phyloP scores from a whole-genome alignment of 2,329 filamentous ascomycete genomes.

The Ophiostoma pallidulum region DNA sequence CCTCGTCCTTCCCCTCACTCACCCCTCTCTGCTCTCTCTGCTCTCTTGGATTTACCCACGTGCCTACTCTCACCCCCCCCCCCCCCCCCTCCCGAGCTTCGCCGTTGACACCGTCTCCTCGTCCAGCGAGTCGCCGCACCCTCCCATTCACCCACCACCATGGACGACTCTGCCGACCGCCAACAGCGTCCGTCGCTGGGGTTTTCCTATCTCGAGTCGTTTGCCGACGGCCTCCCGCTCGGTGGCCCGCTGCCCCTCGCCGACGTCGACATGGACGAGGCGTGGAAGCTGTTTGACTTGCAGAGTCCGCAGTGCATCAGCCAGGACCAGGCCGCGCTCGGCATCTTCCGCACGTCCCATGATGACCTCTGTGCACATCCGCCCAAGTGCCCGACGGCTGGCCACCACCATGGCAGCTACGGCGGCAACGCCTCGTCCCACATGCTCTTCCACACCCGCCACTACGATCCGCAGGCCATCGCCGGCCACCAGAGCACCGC shows the following conservation, averaged over 20 bases:
- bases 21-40: too few species aligned
- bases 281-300: constrained; percentile 14
- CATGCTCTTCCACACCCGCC: constrained; percentile 17
- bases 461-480: constrained; percentile 7
- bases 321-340: constrained; percentile 6
- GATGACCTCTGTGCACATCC: constrained; percentile 17
- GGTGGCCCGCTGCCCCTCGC: constrained; percentile 1
- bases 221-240: constrained; percentile 8
- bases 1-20: too few species aligned
- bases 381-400: constrained; percentile 13
- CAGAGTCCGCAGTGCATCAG: constrained; percentile 14
- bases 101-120: not conserved
- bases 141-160: constrained; percentile 1
- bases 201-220: constrained; percentile 10
- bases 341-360: constrained; percentile 14
- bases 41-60: too few species aligned
- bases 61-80: too few species aligned
- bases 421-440: constrained; percentile 5
- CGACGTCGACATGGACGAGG: constrained; percentile 12
- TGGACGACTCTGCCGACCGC: constrained; percentile 10
- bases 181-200: constrained; percentile 11
- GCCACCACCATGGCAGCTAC: not conserved
- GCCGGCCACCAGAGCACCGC: not conserved
- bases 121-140: too few species aligned
- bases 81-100: not conserved